Evolutionary conservation across 257 asterid species (phyloP), one percentile per base, ranked within the genome.

Genomic region (Catharanthus roseus): DNA sequence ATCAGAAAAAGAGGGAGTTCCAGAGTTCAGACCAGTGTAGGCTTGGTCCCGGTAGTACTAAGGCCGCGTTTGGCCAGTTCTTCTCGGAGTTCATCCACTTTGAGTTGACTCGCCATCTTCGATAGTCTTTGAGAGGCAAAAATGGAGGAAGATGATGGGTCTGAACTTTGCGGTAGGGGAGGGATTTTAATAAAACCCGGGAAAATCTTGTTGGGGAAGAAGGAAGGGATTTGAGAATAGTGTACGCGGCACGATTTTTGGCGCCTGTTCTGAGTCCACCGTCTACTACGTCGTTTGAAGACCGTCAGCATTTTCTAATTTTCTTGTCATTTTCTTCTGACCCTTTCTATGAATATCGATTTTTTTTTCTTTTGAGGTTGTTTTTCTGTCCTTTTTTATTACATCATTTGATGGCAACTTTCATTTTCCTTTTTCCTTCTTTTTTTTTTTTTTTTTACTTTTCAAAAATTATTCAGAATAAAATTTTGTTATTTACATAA

Each of bases 1-100:
- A 56, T 29, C 33, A 69, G 65, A 55, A 21, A 13, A 55, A 8
- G 16, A 58, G 45, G 60, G 45, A 34, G 28, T 2, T 6, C 19
- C n/a, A 24, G 34, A 31, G 24, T 29, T 1, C 53, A 47, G 63
- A 91, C 97, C 83, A 93, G 72, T 42, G 81, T 78, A 29, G 92
- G 82, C 78, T 84, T 89, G 78, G 85, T 84, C 70, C 98, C 98
- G 71, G 89, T 54, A 57, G 79, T 84, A 80, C 88, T 84, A 75
- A 93, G 93, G 77, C 93, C 92, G 62, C 97, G 95, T 79, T 85
- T 81, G 71, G 84, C 70, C 24, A 93, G 87, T 50, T 86, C 81
- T 3, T 75, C 76, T 0, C 97, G 89, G 75, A 90, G 90, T 42
- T 89, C 88, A 54, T 86, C 90, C 50, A 86, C 92, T 75, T 77